These are phyloP conservation scores for Shiraia sp. DNA, from an alignment of 2,329 filamentous ascomycete species.

Conservation along the genomic window DNA sequence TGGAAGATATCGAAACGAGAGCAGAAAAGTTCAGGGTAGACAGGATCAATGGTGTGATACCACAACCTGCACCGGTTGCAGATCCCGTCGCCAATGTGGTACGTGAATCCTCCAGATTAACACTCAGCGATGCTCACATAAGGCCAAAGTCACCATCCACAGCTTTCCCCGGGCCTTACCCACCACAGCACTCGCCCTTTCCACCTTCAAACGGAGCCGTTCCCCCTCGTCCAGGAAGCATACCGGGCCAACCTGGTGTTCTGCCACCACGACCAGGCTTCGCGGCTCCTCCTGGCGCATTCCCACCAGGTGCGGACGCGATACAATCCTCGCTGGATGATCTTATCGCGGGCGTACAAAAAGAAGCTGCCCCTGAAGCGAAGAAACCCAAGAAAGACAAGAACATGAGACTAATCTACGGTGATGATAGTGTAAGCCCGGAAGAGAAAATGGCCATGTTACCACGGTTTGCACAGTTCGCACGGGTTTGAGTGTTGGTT, in stretches of 20 bases:
- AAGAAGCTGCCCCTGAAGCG: slow-evolving; percentile 46
- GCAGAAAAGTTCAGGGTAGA: slow-evolving; percentile 59
- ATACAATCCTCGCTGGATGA: slow-evolving; percentile 54
- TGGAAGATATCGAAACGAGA: slow-evolving; percentile 78
- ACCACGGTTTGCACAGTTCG: slow-evolving; percentile 66
- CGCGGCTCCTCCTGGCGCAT: slow-evolving; percentile 21
- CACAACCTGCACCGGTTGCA: slow-evolving; percentile 45
- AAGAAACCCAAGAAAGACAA: slow-evolving; percentile 68
- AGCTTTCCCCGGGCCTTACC: slow-evolving; percentile 23
- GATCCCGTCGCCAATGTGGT: slow-evolving; percentile 35
- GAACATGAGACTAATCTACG: slow-evolving; percentile 72
- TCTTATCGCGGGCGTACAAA: slow-evolving; percentile 55
- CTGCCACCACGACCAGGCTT: slow-evolving; percentile 47
- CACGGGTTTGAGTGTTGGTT: slow-evolving; percentile 7
- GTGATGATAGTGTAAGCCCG: slow-evolving; percentile 76
- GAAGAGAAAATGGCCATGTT: slow-evolving; percentile 87
- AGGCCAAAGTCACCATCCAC: slow-evolving; percentile 24
- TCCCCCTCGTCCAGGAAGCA: slow-evolving; percentile 35
- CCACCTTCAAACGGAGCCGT: slow-evolving; percentile 29
- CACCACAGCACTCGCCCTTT: slow-evolving; percentile 29
- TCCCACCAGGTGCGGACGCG: slow-evolving; percentile 19
- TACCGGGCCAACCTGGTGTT: slow-evolving; percentile 28
- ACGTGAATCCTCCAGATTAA: neutral
- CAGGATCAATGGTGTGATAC: slow-evolving; percentile 47
- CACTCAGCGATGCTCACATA: slow-evolving; percentile 9